phyloP scores from a whole-genome alignment of 2,329 filamentous ascomycete genomes.

The Hirsutella rhossiliensis region DNA sequence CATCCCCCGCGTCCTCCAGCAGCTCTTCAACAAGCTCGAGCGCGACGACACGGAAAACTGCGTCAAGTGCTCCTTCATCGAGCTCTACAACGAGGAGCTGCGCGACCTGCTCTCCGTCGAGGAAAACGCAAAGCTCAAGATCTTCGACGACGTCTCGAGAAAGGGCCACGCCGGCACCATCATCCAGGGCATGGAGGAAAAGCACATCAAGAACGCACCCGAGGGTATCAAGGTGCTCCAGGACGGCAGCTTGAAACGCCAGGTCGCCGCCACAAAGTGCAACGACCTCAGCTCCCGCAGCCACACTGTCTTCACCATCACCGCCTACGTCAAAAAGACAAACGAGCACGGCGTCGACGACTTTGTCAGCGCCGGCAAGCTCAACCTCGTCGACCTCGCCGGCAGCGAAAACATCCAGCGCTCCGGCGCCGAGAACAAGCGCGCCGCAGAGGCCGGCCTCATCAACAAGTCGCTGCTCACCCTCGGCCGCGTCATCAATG shows the following conservation, averaged over 20 bases:
- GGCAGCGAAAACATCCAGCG: slow-evolving; percentile 97
- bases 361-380: slow-evolving; percentile 78
- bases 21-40: slow-evolving; percentile 77
- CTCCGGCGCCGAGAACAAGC: slow-evolving; percentile 95
- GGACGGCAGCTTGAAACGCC: slow-evolving; percentile 80
- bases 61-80: slow-evolving; percentile 97
- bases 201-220: slow-evolving; percentile 73
- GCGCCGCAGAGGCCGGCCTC: slow-evolving; percentile 84
- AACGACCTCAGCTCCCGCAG: slow-evolving; percentile 95
- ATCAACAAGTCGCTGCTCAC: slow-evolving; percentile 98
- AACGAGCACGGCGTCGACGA: slow-evolving; percentile 79
- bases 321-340: slow-evolving; percentile 74
- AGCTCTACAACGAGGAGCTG: slow-evolving; percentile 95
- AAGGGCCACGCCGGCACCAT: slow-evolving; percentile 77
- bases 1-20: slow-evolving; percentile 80
- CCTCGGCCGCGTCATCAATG: slow-evolving; percentile 92
- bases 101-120: slow-evolving; percentile 78
- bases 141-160: slow-evolving; percentile 81
- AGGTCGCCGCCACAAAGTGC: slow-evolving; percentile 99
- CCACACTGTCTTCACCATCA: slow-evolving; percentile 96
- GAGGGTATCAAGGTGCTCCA: slow-evolving; percentile 85
- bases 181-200: slow-evolving; percentile 97
- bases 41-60: slow-evolving; percentile 68
- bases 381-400: slow-evolving; percentile 92
- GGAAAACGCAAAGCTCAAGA: slow-evolving; percentile 79